phyloP scores from a whole-genome alignment of 345 rosid species.

The Cardiospermum halicacabum region DNA sequence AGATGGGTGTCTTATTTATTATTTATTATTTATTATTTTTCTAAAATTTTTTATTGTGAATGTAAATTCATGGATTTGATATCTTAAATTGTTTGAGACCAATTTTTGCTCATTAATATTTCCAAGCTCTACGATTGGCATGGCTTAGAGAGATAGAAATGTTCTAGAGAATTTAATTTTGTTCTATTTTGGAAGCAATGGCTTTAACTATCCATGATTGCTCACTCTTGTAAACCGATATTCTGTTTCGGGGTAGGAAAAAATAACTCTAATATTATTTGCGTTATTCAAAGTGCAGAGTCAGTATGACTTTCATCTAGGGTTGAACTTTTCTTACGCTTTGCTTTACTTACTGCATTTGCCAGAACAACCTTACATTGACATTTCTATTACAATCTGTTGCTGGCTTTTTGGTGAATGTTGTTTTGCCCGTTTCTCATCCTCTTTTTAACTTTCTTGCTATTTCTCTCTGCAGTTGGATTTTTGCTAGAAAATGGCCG shows the following conservation, averaged over 20 bases:
- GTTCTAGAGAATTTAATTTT: not conserved
- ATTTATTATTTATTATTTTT: no score
- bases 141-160: not conserved
- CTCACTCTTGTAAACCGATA: not conserved
- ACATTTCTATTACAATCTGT: not conserved
- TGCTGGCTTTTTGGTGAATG: not conserved
- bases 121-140: not conserved
- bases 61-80: not conserved
- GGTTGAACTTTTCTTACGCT: not conserved
- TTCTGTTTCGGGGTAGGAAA: not conserved
- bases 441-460: not conserved
- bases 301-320: not conserved
- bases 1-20: not conserved
- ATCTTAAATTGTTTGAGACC: not conserved
- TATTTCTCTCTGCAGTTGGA: constrained; percentile 67
- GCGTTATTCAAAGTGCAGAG: not conserved
- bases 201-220: not conserved
- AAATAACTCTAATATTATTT: not conserved
- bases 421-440: not conserved
- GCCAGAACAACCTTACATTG: not conserved
- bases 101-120: not conserved
- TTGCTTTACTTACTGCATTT: not conserved
- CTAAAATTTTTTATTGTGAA: not conserved
- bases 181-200: not conserved
- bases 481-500: constrained; percentile 97